phyloP scores from a whole-genome alignment of 768 basidiomycete species.

The Phanerochaete sordida region DNA sequence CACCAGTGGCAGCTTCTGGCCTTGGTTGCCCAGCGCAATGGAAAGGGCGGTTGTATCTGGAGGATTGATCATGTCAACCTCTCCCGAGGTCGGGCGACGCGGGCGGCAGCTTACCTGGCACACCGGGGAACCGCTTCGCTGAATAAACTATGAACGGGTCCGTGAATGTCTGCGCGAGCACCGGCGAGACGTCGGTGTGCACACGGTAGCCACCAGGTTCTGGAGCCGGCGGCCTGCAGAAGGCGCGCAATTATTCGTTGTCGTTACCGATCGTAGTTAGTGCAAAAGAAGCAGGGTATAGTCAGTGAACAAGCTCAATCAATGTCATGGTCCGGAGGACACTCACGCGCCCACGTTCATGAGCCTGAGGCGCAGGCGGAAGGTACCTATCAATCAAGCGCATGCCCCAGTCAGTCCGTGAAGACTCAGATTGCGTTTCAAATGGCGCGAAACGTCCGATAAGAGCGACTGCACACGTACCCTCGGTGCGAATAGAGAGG shows the following conservation, averaged over 20 bases:
- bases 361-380: constrained; percentile 81
- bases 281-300: constrained; percentile 1
- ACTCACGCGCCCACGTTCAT: constrained; percentile 92
- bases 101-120: constrained; percentile 62
- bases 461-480: constrained; percentile 33
- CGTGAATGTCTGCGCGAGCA: constrained; percentile 82
- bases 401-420: constrained; percentile 1
- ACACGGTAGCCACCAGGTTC: constrained; percentile 63
- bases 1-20: constrained; percentile 85
- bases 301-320: constrained; percentile 8
- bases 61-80: constrained; percentile 33
- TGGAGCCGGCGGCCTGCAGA: constrained; percentile 63
- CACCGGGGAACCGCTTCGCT: constrained; percentile 93
- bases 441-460: neutral
- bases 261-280: constrained; percentile 6
- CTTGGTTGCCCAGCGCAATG: constrained; percentile 86
- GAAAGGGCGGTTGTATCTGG: constrained; percentile 86
- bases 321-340: constrained; percentile 2
- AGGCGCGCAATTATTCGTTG: neutral
- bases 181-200: constrained; percentile 66
- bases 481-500: constrained; percentile 90
- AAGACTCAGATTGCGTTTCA: neutral
- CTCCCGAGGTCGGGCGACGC: constrained; percentile 40
- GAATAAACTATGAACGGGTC: constrained; percentile 85
- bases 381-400: constrained; percentile 52